phyloP scores from a whole-genome alignment of 2,329 filamentous ascomycete genomes.

The Aspergillus jensenii region DNA sequence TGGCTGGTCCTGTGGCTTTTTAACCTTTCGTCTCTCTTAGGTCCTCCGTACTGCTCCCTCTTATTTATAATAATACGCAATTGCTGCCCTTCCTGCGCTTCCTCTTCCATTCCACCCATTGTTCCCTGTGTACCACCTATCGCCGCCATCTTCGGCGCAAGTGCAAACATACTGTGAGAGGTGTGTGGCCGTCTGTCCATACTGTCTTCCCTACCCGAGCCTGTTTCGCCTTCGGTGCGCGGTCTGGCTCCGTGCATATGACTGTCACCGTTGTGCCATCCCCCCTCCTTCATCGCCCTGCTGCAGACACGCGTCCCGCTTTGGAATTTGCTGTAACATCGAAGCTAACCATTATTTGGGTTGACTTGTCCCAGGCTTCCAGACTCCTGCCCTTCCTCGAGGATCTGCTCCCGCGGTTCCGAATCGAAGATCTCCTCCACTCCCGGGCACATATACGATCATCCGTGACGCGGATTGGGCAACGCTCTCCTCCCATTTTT shows the following conservation, averaged over 20 bases:
- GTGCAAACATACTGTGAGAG: constrained; percentile 15
- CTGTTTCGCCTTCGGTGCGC: constrained; percentile 6
- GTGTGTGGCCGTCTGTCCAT: constrained; percentile 6
- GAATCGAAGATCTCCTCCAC: constrained; percentile 4
- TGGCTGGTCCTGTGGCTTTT: constrained; percentile 27
- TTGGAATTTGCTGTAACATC: constrained; percentile 11
- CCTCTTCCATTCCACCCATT: not conserved
- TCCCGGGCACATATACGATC: constrained; percentile 11
- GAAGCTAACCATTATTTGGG: constrained; percentile 13
- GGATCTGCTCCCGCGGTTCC: constrained; percentile 3
- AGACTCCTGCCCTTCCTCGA: constrained; percentile 10
- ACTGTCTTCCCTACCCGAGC: not conserved
- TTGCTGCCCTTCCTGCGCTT: constrained; percentile 7
- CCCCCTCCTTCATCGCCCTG: constrained; percentile 11
- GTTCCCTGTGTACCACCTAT: constrained; percentile 5
- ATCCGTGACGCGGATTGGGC: constrained; percentile 7
- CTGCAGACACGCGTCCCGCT: constrained; percentile 21
- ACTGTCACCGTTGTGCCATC: constrained; percentile 18
- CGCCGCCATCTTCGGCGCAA: not conserved
- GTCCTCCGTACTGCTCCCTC: not conserved
- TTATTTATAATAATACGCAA: constrained; percentile 11
- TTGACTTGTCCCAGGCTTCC: constrained; percentile 9
- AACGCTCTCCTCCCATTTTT: constrained; percentile 3
- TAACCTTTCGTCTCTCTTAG: constrained; percentile 11
- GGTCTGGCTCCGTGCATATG: constrained; percentile 20